phyloP scores from a whole-genome alignment of 2,329 filamentous ascomycete species.

The Thyridium curvatum region DNA sequence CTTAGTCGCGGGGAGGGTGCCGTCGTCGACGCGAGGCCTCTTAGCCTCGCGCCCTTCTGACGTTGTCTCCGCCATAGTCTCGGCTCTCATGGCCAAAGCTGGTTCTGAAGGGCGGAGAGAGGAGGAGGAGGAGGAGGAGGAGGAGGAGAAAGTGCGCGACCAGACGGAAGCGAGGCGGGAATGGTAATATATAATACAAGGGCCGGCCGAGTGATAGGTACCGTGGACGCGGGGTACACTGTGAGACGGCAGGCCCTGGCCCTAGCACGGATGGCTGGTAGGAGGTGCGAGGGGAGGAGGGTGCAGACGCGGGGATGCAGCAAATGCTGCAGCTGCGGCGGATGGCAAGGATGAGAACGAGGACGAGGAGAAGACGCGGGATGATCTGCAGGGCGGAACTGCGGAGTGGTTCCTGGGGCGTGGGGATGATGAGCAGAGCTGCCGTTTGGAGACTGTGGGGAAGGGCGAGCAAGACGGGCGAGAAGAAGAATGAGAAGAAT shows the following conservation, averaged over 20 bases:
- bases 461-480: too few species aligned
- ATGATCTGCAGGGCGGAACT: too few species aligned
- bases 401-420: too few species aligned
- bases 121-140: background rate
- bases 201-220: background rate
- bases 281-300: background rate
- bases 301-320: background rate
- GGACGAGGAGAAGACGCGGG: too few species aligned
- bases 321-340: too few species aligned
- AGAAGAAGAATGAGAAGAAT: too few species aligned
- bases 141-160: background rate
- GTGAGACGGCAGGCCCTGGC: constrained; percentile 2
- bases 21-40: constrained; percentile 5
- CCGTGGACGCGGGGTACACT: background rate
- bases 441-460: too few species aligned
- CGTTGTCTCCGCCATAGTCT: background rate
- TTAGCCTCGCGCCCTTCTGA: constrained; percentile 4
- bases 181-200: background rate
- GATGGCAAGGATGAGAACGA: too few species aligned
- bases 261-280: constrained; percentile 3
- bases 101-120: background rate
- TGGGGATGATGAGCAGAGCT: too few species aligned
- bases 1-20: too few species aligned
- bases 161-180: background rate
- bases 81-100: background rate